Evolutionary conservation across 306 rosid genomes (phyloP).

Genomic region (Lablab purpureus): DNA sequence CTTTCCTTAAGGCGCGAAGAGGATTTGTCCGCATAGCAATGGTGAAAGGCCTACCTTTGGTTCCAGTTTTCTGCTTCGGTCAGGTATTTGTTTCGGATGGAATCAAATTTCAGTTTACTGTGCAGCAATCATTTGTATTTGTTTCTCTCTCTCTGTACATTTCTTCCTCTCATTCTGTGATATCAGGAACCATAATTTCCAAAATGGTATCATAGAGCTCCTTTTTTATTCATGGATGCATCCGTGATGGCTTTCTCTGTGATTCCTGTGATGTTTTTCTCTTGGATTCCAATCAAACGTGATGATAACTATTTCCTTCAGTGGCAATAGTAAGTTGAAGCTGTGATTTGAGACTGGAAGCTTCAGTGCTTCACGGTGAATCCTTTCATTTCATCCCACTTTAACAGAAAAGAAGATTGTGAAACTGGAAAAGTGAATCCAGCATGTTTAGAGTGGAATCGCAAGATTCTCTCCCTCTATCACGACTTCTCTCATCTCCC

Average conservation of each 20-base stretch:
- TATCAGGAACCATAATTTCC: background rate
- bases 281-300: background rate
- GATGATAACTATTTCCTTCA: slow-evolving; percentile 1
- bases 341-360: background rate
- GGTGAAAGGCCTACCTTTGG: slow-evolving; percentile 82
- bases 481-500: background rate
- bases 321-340: background rate
- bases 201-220: background rate
- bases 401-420: background rate
- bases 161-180: background rate
- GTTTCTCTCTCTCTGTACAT: background rate
- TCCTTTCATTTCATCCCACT: background rate
- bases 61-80: slow-evolving; percentile 95
- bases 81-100: slow-evolving; percentile 62
- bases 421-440: background rate
- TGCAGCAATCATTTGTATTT: background rate
- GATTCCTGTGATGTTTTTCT: background rate
- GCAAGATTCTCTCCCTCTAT: background rate
- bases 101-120: background rate
- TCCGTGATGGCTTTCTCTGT: background rate
- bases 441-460: background rate
- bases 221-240: background rate
- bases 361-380: background rate
- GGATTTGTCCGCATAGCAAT: slow-evolving; percentile 92
- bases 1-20: slow-evolving; percentile 76